Conservation (phyloP, 257 asterid genomes). For the Mentha longifolia region DNA sequence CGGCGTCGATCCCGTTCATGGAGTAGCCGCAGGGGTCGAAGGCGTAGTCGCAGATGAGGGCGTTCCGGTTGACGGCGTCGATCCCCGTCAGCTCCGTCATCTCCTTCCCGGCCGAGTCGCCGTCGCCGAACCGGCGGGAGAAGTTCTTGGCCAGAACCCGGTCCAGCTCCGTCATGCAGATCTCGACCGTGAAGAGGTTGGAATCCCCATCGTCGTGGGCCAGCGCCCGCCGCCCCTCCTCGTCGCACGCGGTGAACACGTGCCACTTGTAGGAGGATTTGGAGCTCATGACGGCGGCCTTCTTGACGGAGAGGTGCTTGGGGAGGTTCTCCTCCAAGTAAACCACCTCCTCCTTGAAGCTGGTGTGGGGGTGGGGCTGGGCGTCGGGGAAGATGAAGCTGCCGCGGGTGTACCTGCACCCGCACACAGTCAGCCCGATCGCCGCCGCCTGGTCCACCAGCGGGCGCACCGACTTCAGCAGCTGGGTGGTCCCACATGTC, state of each 20-base stretch:
- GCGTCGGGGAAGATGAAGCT: slow-evolving; percentile 87
- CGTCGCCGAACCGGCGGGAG: slow-evolving; percentile 61
- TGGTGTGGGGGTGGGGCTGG: slow-evolving; percentile 82
- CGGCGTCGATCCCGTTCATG: slow-evolving; percentile 79
- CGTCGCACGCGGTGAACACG: slow-evolving; percentile 69
- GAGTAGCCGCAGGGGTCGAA: slow-evolving; percentile 97
- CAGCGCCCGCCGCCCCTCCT: neutral
- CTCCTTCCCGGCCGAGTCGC: slow-evolving; percentile 77
- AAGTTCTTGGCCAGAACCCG: slow-evolving; percentile 65
- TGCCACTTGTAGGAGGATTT: slow-evolving; percentile 85
- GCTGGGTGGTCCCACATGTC: slow-evolving; percentile 94
- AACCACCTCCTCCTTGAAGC: slow-evolving; percentile 71
- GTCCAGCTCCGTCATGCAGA: slow-evolving; percentile 93
- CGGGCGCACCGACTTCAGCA: slow-evolving; percentile 74
- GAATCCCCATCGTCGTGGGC: too few relatives aligned
- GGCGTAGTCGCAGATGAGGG: slow-evolving; percentile 79
- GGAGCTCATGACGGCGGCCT: slow-evolving; percentile 68
- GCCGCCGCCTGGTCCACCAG: slow-evolving; percentile 50
- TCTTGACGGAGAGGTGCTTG: slow-evolving; percentile 44
- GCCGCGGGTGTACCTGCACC: slow-evolving; percentile 93
- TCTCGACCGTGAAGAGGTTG: slow-evolving; percentile 64
- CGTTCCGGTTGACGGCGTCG: slow-evolving; percentile 49
- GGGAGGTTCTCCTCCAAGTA: slow-evolving; percentile 68
- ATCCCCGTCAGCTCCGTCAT: slow-evolving; percentile 82
- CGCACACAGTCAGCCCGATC: slow-evolving; percentile 63